Evolutionary conservation across 331 rosid species (phyloP), one percentile per base, ranked within the genome.

Genomic region (Spiraea crenata): DNA sequence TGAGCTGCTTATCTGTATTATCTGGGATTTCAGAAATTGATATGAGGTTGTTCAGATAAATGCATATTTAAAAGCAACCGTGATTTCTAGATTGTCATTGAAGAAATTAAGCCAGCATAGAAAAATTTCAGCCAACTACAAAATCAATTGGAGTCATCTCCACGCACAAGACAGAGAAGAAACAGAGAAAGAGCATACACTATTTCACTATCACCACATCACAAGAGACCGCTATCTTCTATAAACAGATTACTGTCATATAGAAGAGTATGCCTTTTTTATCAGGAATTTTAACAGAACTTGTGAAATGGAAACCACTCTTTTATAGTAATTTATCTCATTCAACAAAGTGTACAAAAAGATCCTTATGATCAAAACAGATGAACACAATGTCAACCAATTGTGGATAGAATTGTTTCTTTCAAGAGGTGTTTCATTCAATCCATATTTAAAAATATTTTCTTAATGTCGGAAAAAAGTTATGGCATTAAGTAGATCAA

Each of bases 21-120:
- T 31, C 66, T 25, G 67, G 52, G 75, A 25, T 74, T 70, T 69
- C 57, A 35, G 75, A 77, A 65, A 58, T 80, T 62, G 76, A 77
- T 62, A 54, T 59, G 69, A 73, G 80, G 80, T 50, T 31, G 47
- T 47, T 78, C 47, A 72, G 74, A 57, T 65, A 80, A 65, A 69
- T 74, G 83, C 81, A 82, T 73, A 69, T 64, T 81, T 20, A 64
- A 46, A 6, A 17, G 70, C 57, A 42, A 76, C 64, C 14, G 74
- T 66, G 46, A 37, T 75, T 47, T 3, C 19, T 57, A 31, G 42
- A 40, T 17, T 61, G 73, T 35, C 50, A 65, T 57, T 50, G 45
- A 17, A 57, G 57, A 69, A 76, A 76, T 57, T 52, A 71, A 54
- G 44, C 5, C 4, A 63, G 39, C 40, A 59, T 35, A 47, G 44